These are phyloP conservation scores for Ceratocystis ficicola DNA, from an alignment of 2,329 filamentous ascomycete species.

Conservation along the genomic window DNA sequence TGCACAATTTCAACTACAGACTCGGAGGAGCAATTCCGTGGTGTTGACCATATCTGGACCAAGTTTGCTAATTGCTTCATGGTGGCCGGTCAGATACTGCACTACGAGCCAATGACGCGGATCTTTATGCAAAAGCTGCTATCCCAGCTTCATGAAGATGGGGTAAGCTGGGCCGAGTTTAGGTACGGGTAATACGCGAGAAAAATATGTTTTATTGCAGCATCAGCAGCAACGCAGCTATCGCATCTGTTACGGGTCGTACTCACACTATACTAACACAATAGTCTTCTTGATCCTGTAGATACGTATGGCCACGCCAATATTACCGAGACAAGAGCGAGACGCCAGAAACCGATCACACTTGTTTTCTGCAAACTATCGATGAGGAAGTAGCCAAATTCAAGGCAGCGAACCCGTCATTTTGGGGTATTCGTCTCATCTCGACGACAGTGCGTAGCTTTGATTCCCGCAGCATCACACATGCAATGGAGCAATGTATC, in stretches of 20 bases:
- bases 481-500: constrained; percentile 82
- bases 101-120: constrained; percentile 84
- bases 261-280: not conserved
- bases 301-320: constrained; percentile 59
- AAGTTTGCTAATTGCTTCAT: constrained; percentile 68
- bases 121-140: constrained; percentile 62
- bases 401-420: constrained; percentile 54
- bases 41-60: constrained; percentile 70
- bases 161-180: constrained; percentile 74
- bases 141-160: constrained; percentile 60
- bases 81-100: constrained; percentile 61
- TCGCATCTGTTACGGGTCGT: not conserved
- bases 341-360: constrained; percentile 53
- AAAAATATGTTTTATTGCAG: not conserved
- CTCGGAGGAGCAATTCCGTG: constrained; percentile 67
- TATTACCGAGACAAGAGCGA: constrained; percentile 56
- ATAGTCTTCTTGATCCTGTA: constrained; percentile 21
- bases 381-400: constrained; percentile 69
- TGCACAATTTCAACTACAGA: constrained; percentile 61
- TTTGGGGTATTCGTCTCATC: constrained; percentile 77
- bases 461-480: constrained; percentile 53
- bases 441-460: constrained; percentile 64
- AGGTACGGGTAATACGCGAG: constrained; percentile 31
- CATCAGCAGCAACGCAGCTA: not conserved
- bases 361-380: constrained; percentile 57